Base-by-base conservation (phyloP, 805 yeast species). In the Blastobotrys attinorum region DNA sequence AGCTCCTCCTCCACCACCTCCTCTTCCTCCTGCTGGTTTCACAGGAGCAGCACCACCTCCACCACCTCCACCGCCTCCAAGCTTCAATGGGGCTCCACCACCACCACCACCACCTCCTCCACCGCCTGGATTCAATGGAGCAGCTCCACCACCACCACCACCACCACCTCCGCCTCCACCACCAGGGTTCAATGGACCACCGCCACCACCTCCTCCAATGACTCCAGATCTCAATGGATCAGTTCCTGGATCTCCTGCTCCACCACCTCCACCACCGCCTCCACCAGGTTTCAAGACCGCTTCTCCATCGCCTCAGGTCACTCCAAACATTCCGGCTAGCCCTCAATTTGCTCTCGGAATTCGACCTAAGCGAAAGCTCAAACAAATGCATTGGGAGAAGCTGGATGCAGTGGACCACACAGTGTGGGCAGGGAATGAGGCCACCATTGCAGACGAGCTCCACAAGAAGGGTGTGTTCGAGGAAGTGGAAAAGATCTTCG, bases 381-480 rank as follows among this genome's bases (percentile, higher is more conserved):
- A 94, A 60, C 98, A 90, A 60, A 73, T 92, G 69, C 99, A 92
- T 61, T 94, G 97, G 97, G 96, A 90, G 54, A 86, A 84, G 57
- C 71, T 94, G 31, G 96, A 90, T 27, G 73, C 79, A 47, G 82
- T 92, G 17, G 83, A 81, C 42, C 76, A 81, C 37, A 89, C 97
- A 0, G 83, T 92, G 47, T 90, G 98, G 97, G 74, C 78, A 16
- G 40, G 40, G 4, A 37, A 39, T 21, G 70, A 69, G 17, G 60
- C 67, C 44, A 41, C 44, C 18, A 64, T 78, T 34, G 76, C 83
- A 2, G 82, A 77, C 47, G 78, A 77, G 48, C 67, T 90, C 39
- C 67, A 73, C 41, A 81, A 80, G 46, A 77, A 76, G 47, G 98
- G 98, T 47, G 79, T 90, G 8, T 73, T 89, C 47, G 76, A 76